phyloP scores from a whole-genome alignment of 2,329 filamentous ascomycete genomes.

The Botrytis hyacinthi region DNA sequence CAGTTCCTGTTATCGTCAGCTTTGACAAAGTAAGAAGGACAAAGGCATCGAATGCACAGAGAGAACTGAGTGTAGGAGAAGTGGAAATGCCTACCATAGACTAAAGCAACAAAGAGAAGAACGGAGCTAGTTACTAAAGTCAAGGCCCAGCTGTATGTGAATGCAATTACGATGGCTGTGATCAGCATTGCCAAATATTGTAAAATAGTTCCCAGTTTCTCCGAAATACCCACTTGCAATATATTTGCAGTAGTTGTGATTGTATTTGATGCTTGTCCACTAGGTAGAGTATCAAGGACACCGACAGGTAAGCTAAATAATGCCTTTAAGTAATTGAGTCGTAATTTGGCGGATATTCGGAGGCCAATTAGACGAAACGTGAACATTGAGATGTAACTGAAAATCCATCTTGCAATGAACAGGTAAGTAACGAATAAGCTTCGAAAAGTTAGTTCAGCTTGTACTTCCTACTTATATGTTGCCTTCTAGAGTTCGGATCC shows the following conservation, averaged over 20 bases:
- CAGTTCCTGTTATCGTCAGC: slow-evolving; percentile 24
- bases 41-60: background rate
- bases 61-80: background rate
- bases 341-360: slow-evolving; percentile 58
- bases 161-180: slow-evolving; percentile 53
- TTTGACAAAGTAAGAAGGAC: background rate
- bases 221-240: slow-evolving; percentile 63
- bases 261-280: slow-evolving; percentile 39
- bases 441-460: slow-evolving; percentile 2
- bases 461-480: background rate
- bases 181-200: slow-evolving; percentile 55
- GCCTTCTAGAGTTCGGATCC: background rate
- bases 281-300: slow-evolving; percentile 65
- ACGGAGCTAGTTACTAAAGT: slow-evolving; percentile 58
- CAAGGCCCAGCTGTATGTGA: slow-evolving; percentile 57
- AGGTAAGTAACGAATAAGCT: slow-evolving; percentile 68
- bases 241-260: slow-evolving; percentile 64
- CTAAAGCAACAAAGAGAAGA: slow-evolving; percentile 54
- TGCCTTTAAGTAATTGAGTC: slow-evolving; percentile 62
- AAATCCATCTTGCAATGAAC: slow-evolving; percentile 63
- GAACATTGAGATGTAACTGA: slow-evolving; percentile 63
- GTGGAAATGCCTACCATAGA: slow-evolving; percentile 40
- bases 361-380: slow-evolving; percentile 61
- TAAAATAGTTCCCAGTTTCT: slow-evolving; percentile 59
- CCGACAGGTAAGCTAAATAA: slow-evolving; percentile 66